Evolutionary conservation across 2,329 filamentous ascomycete species (phyloP).

Genomic region (Xylariales sp.): DNA sequence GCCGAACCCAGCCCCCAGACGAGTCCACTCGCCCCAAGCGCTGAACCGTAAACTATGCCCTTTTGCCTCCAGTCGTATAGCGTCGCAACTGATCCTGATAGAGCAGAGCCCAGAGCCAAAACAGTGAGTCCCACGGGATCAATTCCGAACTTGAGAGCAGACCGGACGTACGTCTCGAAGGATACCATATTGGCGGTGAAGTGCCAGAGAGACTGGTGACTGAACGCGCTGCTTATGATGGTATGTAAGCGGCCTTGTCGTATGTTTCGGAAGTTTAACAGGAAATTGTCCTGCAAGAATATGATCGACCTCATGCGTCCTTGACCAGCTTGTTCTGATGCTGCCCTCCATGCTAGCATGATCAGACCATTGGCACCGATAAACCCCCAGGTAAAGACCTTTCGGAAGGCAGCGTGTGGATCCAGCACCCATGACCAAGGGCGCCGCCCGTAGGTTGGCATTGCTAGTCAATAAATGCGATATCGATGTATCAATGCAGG

Average conservation of each 20-base stretch:
- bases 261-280: conserved; percentile 4
- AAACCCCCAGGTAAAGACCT: conserved; percentile 4
- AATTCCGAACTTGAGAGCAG: background rate
- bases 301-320: background rate
- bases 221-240: conserved; percentile 8
- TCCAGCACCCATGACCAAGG: background rate
- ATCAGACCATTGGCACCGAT: conserved; percentile 6
- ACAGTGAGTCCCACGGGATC: background rate
- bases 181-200: conserved; percentile 8
- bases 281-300: conserved; percentile 9
- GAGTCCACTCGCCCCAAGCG: conserved; percentile 10
- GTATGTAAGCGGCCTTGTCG: conserved; percentile 10
- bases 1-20: conserved; percentile 7
- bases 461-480: no score
- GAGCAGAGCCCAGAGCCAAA: conserved; percentile 5
- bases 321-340: background rate
- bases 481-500: no score
- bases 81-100: conserved; percentile 3
- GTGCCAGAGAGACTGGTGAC: conserved; percentile 7
- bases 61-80: conserved; percentile 4
- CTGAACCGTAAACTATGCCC: background rate
- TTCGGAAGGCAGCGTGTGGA: conserved; percentile 1
- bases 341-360: conserved; percentile 2
- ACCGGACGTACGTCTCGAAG: conserved; percentile 6
- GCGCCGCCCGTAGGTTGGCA: no score